phyloP scores from a whole-genome alignment of 2,329 filamentous ascomycete species.

The Botrytis squamosa region DNA sequence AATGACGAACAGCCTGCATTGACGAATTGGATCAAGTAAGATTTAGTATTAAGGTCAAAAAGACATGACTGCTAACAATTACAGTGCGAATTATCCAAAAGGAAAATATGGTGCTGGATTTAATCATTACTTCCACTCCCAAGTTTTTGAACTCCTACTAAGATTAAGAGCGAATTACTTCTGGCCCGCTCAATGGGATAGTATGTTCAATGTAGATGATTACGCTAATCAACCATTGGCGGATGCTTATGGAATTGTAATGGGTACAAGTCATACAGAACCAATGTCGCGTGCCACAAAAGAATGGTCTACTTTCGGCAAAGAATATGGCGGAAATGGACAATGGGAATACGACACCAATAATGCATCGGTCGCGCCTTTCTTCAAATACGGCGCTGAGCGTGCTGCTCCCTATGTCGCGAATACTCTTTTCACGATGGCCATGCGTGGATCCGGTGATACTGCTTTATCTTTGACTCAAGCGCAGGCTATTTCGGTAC shows the following conservation, averaged over 20 bases:
- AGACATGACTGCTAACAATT: conserved; percentile 4
- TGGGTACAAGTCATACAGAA: conserved; percentile 71
- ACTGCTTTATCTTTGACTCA: conserved; percentile 56
- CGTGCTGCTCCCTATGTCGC: conserved; percentile 65
- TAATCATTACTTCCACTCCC: conserved; percentile 64
- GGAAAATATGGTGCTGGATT: conserved; percentile 45
- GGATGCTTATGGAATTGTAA: conserved; percentile 71
- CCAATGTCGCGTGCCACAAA: conserved; percentile 65
- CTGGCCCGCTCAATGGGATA: conserved; percentile 71
- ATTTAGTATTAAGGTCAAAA: background rate
- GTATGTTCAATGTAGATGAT: conserved; percentile 72
- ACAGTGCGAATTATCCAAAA: conserved; percentile 46
- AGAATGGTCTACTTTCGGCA: conserved; percentile 49
- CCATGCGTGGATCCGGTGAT: conserved; percentile 70
- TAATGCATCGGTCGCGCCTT: conserved; percentile 65
- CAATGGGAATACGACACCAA: conserved; percentile 70
- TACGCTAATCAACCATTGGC: conserved; percentile 65
- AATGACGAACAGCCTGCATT: conserved; percentile 61
- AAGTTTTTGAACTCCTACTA: conserved; percentile 69
- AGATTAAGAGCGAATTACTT: conserved; percentile 71
- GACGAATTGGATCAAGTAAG: conserved; percentile 59
- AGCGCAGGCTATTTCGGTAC: conserved; percentile 54
- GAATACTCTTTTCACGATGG: conserved; percentile 63
- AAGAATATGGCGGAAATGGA: conserved; percentile 46
- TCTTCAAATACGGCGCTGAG: conserved; percentile 65